phyloP scores from a whole-genome alignment of 2,329 filamentous ascomycete species.

The Diaporthe amygdali region DNA sequence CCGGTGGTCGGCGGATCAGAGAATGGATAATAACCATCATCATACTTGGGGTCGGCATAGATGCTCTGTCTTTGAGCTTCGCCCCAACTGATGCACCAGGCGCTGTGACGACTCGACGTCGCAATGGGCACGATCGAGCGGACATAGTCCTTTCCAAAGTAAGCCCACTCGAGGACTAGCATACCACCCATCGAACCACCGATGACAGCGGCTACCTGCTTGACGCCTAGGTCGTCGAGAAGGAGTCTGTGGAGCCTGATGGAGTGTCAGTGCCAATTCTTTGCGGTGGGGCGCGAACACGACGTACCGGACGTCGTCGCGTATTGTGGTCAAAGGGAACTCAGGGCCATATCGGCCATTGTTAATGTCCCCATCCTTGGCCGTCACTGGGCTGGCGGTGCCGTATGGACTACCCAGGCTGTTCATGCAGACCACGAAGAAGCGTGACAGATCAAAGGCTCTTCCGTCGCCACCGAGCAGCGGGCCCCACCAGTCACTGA shows the following conservation, averaged over 20 bases:
- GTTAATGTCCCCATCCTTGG: constrained; percentile 77
- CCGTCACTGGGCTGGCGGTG: constrained; percentile 86
- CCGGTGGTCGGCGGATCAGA: constrained; percentile 86
- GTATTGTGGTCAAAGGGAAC: constrained; percentile 92
- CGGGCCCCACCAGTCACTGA: constrained; percentile 88
- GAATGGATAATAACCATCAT: constrained; percentile 93
- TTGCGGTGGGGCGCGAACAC: background rate
- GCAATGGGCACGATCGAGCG: constrained; percentile 82
- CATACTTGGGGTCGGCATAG: constrained; percentile 97
- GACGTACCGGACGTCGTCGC: constrained; percentile 90
- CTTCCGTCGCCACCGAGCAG: constrained; percentile 78
- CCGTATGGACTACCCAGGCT: constrained; percentile 86
- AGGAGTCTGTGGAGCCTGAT: constrained; percentile 77
- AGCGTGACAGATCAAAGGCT: constrained; percentile 81
- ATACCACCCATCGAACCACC: constrained; percentile 89
- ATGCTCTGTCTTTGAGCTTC: constrained; percentile 91
- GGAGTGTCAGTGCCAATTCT: background rate
- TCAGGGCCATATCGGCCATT: constrained; percentile 90
- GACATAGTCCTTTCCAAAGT: constrained; percentile 86
- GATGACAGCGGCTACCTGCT: constrained; percentile 78
- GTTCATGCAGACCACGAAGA: constrained; percentile 88
- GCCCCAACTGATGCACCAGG: constrained; percentile 91
- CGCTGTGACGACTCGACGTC: constrained; percentile 83
- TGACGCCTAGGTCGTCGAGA: constrained; percentile 80
- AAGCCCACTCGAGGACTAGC: constrained; percentile 91